Conservation (phyloP, 2,329 filamentous ascomycete species). For the Neofusicoccum ribis region DNA sequence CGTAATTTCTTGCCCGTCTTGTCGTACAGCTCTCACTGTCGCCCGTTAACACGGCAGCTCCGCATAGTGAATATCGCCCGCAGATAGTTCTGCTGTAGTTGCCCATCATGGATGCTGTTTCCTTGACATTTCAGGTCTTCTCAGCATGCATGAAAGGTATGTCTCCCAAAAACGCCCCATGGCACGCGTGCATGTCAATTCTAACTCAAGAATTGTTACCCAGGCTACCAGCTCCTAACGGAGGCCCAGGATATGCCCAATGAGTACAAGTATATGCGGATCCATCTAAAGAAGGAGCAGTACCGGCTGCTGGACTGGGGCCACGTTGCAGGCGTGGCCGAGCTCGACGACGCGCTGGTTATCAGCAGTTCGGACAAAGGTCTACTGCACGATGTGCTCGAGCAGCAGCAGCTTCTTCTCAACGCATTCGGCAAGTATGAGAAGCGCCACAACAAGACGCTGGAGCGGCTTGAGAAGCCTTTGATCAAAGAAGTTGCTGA, state of each 20-base stretch:
- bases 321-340: constrained; percentile 33
- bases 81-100: background rate
- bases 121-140: constrained; percentile 38
- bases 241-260: constrained; percentile 36
- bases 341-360: constrained; percentile 33
- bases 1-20: no score
- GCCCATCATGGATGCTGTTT: constrained; percentile 24
- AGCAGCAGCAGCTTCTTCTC: constrained; percentile 36
- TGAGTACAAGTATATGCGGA: constrained; percentile 35
- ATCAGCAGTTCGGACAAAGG: constrained; percentile 35
- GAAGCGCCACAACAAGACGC: constrained; percentile 32
- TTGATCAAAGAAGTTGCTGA: constrained; percentile 30
- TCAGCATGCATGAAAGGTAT: constrained; percentile 38
- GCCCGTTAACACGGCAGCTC: no score
- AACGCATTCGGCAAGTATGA: constrained; percentile 34
- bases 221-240: constrained; percentile 40
- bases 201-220: background rate
- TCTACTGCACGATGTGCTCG: constrained; percentile 36
- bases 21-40: no score
- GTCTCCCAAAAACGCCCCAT: background rate
- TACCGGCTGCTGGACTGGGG: constrained; percentile 42
- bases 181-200: background rate
- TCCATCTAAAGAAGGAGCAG: constrained; percentile 41
- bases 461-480: constrained; percentile 30
- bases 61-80: no score